Conservation (phyloP, 768 basidiomycete genomes). For the Coprinellus micaceus region DNA sequence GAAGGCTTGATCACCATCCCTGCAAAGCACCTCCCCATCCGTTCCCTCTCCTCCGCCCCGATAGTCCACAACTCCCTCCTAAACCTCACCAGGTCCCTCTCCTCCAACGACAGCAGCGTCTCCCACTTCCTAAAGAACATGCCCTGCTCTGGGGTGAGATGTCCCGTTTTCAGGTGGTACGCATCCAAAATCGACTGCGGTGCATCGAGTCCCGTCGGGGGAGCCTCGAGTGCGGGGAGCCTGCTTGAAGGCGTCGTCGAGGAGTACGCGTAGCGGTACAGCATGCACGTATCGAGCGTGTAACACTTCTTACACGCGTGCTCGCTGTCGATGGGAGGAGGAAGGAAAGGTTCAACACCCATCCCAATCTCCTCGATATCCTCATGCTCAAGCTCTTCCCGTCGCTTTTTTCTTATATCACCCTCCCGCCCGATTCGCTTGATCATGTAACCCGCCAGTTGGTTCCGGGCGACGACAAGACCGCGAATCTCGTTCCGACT, state of each 20-base stretch:
- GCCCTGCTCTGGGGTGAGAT: conserved; percentile 63
- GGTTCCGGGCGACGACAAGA: conserved; percentile 78
- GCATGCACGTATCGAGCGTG: conserved; percentile 82
- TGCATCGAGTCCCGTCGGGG: conserved; percentile 37
- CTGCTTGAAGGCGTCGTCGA: conserved; percentile 6
- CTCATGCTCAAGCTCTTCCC: conserved; percentile 12
- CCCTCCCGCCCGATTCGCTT: conserved; percentile 33
- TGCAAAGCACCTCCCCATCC: conserved; percentile 78
- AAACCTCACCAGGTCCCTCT: conserved; percentile 80
- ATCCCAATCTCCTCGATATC: conserved; percentile 11
- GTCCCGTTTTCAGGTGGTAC: conserved; percentile 76
- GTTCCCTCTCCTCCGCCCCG: conserved; percentile 74
- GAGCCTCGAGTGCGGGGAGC: conserved; percentile 53
- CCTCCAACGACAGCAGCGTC: conserved; percentile 74
- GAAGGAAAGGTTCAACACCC: conserved; percentile 64
- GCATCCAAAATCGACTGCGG: conserved; percentile 58
- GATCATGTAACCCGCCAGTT: conserved; percentile 76
- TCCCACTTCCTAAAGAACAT: conserved; percentile 94
- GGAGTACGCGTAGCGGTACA: conserved; percentile 57
- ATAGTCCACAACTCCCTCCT: conserved; percentile 94
- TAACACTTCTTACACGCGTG: conserved; percentile 79
- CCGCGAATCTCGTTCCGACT: conserved; percentile 81
- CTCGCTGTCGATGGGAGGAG: conserved; percentile 82
- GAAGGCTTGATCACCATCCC: conserved; percentile 60
- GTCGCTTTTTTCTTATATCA: not conserved